Evolutionary conservation across 495 filamentous ascomycete species (phyloP), one percentile per base, ranked within the genome.

Genomic region (Aspergillus nidulans): DNA sequence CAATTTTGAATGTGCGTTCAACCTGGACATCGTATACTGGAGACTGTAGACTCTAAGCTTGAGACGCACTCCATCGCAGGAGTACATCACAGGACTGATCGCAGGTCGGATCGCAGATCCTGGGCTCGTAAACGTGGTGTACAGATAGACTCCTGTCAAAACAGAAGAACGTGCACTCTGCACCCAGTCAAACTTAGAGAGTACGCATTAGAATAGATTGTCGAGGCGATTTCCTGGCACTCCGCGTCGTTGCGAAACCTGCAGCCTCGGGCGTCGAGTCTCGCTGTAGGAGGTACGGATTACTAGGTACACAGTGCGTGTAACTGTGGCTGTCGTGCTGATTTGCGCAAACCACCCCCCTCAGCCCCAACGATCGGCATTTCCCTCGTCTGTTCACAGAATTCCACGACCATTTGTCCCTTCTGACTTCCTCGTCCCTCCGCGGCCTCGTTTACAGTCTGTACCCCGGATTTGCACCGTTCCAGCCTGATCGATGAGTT

Each of bases 341-440:
- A 44, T 44, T 42, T 53, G 39, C 18, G 39, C 38, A 19, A 32
- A 0, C 20, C 19, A 0, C 20, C 19, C 45, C 28, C 51, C 51
- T 34, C 41, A 24, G 39, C 52, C 52, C 52, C 34, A 42, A 9
- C 44, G 52, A 55, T 55, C 52, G 47, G 46, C 41, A 48, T 38
- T 48, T 36, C 59, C 13, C 26, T 24, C 20, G 39, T 44, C 62
- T 63, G 58, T 59, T 59, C 63, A 58, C 54, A 39, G 16, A 39
- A 36, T 49, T 39, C 47, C 30, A 38, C 47, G 20, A 25, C 47
- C 24, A 13, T 59, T 51, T 49, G 39, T 26, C 36, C 28, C 42
- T 43, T 32, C 9, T 32, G 18, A 59, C 62, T 56, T 57, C 59
- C 62, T 57, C 62, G 19, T 42, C 28, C 39, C 21, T 52, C 34